Percentiles rank a stretch among this genome's conserved stretches.
phyloP scores from a whole-genome alignment of 805 yeast species.

The Metschnikowia peoriensis region DNA sequence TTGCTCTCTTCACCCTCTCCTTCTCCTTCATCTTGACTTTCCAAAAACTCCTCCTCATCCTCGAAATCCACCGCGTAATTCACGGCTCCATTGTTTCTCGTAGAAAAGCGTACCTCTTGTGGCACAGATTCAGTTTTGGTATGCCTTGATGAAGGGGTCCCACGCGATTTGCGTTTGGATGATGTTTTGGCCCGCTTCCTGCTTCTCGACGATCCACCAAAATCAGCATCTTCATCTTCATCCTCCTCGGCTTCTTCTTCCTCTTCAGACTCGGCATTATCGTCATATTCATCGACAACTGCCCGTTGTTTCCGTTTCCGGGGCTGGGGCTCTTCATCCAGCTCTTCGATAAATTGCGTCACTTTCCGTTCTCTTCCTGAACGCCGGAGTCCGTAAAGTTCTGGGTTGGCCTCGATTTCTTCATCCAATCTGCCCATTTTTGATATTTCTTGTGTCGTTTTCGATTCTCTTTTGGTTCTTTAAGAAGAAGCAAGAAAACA shows the following conservation, averaged over 20 bases:
- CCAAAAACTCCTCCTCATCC: conserved; percentile 52
- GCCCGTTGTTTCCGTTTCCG: conserved; percentile 13
- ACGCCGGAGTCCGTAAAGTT: conserved; percentile 78
- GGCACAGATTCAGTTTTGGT: conserved; percentile 18
- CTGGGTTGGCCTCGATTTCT: conserved; percentile 53
- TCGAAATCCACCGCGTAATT: conserved; percentile 76
- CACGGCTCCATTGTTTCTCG: conserved; percentile 65
- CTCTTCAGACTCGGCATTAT: conserved; percentile 13
- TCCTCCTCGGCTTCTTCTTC: conserved; percentile 16
- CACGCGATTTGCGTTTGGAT: neutral
- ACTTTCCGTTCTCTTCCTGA: conserved; percentile 60
- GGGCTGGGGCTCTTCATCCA: conserved; percentile 29
- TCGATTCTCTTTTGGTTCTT: neutral
- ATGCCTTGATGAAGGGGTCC: no score
- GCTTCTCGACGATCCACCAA: conserved; percentile 11
- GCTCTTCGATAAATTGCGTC: conserved; percentile 32
- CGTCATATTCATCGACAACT: conserved; percentile 17
- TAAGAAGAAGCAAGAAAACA: neutral
- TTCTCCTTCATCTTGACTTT: conserved; percentile 36
- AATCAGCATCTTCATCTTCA: conserved; percentile 20
- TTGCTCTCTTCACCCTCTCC: conserved; percentile 28
- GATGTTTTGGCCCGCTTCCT: conserved; percentile 13
- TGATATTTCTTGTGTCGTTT: neutral
- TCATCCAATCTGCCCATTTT: conserved; percentile 17
- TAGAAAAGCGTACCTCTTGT: conserved; percentile 68